Conservation (phyloP, 352 stramenopile genomes). For the Globisporangium acanthophoron region DNA sequence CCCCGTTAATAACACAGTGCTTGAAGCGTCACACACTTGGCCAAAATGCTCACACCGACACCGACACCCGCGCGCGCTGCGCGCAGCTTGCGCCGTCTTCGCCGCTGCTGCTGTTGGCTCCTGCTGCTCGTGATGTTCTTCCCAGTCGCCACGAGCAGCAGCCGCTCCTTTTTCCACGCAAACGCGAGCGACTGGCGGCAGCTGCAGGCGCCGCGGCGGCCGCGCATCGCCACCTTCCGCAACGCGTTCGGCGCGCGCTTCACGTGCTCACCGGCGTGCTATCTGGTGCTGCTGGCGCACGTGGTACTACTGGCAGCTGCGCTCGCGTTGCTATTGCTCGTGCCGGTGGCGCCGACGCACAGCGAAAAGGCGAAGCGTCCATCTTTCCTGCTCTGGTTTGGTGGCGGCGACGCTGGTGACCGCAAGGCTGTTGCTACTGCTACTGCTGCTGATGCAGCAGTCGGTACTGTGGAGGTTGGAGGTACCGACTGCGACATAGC, state of each 20-base stretch:
- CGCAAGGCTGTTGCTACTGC: neutral
- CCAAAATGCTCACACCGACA: too few species aligned
- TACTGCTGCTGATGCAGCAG: neutral
- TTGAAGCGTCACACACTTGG: too few species aligned
- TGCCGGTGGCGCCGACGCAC: constrained; percentile 21
- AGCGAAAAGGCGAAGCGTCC: neutral
- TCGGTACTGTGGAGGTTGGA: neutral
- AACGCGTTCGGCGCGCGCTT: constrained; percentile 62
- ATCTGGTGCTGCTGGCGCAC: constrained; percentile 31
- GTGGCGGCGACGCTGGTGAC: constrained; percentile 3
- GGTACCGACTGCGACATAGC: neutral
- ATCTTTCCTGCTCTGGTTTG: constrained; percentile 32
- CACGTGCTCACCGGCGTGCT: constrained; percentile 36
- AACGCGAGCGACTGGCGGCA: too few species aligned
- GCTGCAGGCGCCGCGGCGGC: neutral
- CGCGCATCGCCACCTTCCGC: constrained; percentile 35
- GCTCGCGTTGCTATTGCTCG: constrained; percentile 28
- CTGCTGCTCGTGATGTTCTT: too few species aligned
- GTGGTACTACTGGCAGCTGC: constrained; percentile 3
- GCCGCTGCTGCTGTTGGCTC: too few species aligned
- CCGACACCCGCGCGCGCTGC: too few species aligned
- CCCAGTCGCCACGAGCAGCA: too few species aligned
- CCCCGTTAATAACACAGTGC: too few species aligned
- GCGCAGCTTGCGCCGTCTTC: too few species aligned
- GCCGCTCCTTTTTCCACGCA: too few species aligned